A percentile compares a stretch with the other conserved stretches of the same genome.
Conservation (phyloP, 768 basidiomycete genomes). For the Termitomyces sp. region DNA sequence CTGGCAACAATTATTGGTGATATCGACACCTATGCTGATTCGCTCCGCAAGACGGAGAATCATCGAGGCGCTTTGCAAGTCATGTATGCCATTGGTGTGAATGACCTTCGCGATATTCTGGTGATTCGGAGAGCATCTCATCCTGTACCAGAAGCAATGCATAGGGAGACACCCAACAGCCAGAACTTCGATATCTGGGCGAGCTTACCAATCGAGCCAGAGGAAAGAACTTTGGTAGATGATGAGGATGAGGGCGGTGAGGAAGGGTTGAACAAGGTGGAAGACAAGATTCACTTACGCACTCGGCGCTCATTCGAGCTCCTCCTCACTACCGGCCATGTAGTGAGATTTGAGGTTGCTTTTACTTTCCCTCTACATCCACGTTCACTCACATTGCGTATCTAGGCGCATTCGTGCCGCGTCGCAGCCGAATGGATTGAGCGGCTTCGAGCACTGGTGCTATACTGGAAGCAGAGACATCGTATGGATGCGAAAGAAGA, state of each 20-base stretch:
- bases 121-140: constrained; percentile 62
- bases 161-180: constrained; percentile 25
- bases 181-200: constrained; percentile 29
- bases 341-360: constrained; percentile 76
- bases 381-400: neutral
- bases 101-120: constrained; percentile 69
- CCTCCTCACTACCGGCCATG: constrained; percentile 58
- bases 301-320: constrained; percentile 77
- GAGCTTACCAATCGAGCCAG: constrained; percentile 28
- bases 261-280: constrained; percentile 35
- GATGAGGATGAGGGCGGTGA: constrained; percentile 65
- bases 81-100: constrained; percentile 56
- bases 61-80: constrained; percentile 62
- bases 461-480: constrained; percentile 80
- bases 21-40: constrained; percentile 25
- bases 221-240: constrained; percentile 43
- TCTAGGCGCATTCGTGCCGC: constrained; percentile 56
- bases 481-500: constrained; percentile 71
- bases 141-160: constrained; percentile 28
- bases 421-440: constrained; percentile 85
- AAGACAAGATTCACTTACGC: constrained; percentile 41
- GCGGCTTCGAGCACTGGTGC: constrained; percentile 59
- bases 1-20: constrained; percentile 24
- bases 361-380: neutral
- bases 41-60: constrained; percentile 48